These are phyloP conservation scores for Pleurotus djamor DNA, from an alignment of 768 basidiomycete species.

Conservation along the genomic window DNA sequence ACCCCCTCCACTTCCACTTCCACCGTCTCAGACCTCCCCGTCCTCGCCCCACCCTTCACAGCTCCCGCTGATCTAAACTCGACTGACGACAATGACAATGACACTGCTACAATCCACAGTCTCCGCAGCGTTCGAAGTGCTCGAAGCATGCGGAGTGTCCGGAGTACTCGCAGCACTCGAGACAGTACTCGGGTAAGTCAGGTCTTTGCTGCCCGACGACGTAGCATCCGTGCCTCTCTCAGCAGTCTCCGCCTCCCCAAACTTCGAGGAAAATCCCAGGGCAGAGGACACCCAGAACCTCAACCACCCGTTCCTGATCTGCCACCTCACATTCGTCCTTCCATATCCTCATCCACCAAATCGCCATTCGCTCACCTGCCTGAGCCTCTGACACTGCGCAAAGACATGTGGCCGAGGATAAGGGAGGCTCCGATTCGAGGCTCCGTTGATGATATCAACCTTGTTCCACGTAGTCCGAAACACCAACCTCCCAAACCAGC, in stretches of 20 bases:
- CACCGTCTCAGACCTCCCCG: background rate
- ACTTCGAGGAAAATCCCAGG: constrained; percentile 19
- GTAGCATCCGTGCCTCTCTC: constrained; percentile 63
- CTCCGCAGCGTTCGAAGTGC: constrained; percentile 24
- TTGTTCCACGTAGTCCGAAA: background rate
- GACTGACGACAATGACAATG: constrained; percentile 23
- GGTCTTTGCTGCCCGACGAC: constrained; percentile 62
- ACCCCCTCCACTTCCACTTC: background rate
- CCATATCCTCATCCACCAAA: background rate
- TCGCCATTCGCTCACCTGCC: constrained; percentile 1
- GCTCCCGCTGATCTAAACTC: constrained; percentile 12
- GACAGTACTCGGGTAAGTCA: constrained; percentile 30
- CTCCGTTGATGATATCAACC: constrained; percentile 1
- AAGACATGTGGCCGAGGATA: background rate
- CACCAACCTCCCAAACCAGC: background rate
- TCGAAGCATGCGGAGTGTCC: constrained; percentile 30
- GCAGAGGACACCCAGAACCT: constrained; percentile 11
- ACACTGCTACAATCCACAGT: constrained; percentile 38
- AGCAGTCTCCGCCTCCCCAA: constrained; percentile 63
- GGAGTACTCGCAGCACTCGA: constrained; percentile 27
- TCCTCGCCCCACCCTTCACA: background rate
- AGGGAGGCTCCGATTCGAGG: background rate
- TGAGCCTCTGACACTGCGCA: background rate
- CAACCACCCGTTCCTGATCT: constrained; percentile 3
- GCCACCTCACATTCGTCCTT: background rate